These are phyloP conservation scores for Jamesozyma hellenica DNA, from an alignment of 805 yeast genomes.

Conservation along the genomic window DNA sequence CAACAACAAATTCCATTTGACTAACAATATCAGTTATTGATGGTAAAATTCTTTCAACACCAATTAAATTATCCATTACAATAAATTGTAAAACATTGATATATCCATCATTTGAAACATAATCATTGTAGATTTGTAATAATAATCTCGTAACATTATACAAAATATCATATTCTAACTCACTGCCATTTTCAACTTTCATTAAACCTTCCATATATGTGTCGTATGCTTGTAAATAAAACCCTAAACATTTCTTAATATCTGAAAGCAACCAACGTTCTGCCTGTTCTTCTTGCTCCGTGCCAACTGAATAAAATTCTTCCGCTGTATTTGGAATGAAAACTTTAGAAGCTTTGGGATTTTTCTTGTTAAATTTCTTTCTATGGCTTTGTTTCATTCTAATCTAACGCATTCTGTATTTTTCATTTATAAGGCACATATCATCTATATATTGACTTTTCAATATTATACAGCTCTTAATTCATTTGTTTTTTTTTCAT, in stretches of 20 bases:
- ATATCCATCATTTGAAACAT: conserved; percentile 22
- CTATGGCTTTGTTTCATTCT: neutral
- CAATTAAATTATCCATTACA: conserved; percentile 18
- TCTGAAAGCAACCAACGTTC: conserved; percentile 30
- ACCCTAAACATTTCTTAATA: conserved; percentile 21
- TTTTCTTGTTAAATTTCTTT: neutral
- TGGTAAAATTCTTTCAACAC: conserved; percentile 8
- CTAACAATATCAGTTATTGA: conserved; percentile 13
- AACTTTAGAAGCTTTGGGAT: neutral
- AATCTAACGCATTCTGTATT: neutral
- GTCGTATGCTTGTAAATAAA: conserved; percentile 20
- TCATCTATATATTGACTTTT: too few relatives aligned
- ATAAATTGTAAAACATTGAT: conserved; percentile 24
- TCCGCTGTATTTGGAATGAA: conserved; percentile 13
- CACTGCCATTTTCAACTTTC: conserved; percentile 16
- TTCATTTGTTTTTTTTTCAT: too few relatives aligned
- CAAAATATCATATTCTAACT: conserved; percentile 26
- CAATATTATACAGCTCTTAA: too few relatives aligned
- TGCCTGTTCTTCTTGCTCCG: conserved; percentile 27
- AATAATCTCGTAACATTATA: conserved; percentile 26
- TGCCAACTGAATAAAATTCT: conserved; percentile 27
- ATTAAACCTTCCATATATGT: conserved; percentile 29
- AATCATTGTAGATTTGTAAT: conserved; percentile 24
- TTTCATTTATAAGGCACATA: too few relatives aligned
- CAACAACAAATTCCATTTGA: conserved; percentile 16